A percentile compares a stretch with the other conserved stretches of the same genome.
These are phyloP conservation scores for Castanea mollissima DNA, from an alignment of 306 rosid species.

Conservation along the genomic window DNA sequence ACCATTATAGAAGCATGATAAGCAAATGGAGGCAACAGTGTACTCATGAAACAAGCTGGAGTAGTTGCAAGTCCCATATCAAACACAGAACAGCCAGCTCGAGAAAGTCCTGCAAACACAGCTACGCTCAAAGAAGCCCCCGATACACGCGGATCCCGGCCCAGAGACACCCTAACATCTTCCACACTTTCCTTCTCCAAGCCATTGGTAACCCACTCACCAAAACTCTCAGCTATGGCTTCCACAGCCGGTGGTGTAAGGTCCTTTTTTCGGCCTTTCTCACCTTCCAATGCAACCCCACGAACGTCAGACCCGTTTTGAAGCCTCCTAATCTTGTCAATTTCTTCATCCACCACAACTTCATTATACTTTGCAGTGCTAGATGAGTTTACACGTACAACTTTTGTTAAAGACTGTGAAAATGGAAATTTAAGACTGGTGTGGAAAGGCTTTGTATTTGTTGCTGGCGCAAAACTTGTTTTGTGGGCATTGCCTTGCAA, in stretches of 20 bases:
- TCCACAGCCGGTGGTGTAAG: conserved; percentile 74
- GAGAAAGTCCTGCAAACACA: conserved; percentile 67
- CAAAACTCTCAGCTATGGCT: conserved; percentile 85
- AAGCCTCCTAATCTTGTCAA: conserved; percentile 74
- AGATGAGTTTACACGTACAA: conserved; percentile 20
- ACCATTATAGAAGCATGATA: conserved; percentile 96
- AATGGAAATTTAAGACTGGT: conserved; percentile 34
- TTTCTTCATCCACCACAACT: conserved; percentile 70
- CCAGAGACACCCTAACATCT: conserved; percentile 65
- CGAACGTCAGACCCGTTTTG: conserved; percentile 94
- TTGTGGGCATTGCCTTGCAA: conserved; percentile 25
- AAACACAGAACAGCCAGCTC: conserved; percentile 69
- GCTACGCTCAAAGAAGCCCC: conserved; percentile 64
- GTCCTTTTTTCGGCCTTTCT: conserved; percentile 69
- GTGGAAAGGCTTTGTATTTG: conserved; percentile 18
- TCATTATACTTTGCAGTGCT: conserved; percentile 53
- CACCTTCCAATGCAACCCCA: conserved; percentile 85
- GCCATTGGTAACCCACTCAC: conserved; percentile 69
- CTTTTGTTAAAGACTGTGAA: conserved; percentile 21
- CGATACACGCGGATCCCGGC: conserved; percentile 71
- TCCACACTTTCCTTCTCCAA: conserved; percentile 46
- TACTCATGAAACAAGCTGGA: conserved; percentile 97
- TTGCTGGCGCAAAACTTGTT: conserved; percentile 24
- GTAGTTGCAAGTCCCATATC: conserved; percentile 89
- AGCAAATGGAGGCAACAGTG: conserved; percentile 71